Base-by-base conservation (phyloP, 345 rosid species). In the Syzygium oleosum region DNA sequence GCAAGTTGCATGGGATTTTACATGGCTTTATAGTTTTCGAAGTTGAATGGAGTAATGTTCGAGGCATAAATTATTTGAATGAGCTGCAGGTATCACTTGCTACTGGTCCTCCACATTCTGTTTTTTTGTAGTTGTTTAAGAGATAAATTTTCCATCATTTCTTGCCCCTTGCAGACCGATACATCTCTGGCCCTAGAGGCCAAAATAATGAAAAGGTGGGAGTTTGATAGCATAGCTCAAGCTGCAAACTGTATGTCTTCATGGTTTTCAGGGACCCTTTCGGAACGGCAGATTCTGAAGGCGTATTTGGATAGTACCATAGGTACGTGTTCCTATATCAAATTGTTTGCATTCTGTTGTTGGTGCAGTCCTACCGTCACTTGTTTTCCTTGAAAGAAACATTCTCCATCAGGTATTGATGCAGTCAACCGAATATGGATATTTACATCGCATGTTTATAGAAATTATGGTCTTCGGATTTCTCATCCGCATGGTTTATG, bases 1-100 rank as follows among this genome's bases (percentile, higher is more conserved):
- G 92, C 85, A 96, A 96, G 92, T 88, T 98, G 92, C 98, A 93
- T 88, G 91, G 95, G 91, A 95, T 95, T 41, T 90, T 98, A 86
- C 93, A 94, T 54, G 99, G 99, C 86, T 97, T 98, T 88, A 98
- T 98, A 85, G 96, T 98, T 80, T 98, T 98, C 88, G 99, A 97
- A 92, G 94, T 98, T 84, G 88, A 93, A 58, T 97, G 98, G 99
- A 91, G 87, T 38, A 86, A 95, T 85, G 98, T 98, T 85, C 93
- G 98, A 87, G 99, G 99, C 80, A 91, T 98, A 88, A 97, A 97
- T 91, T 98, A 97, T 93, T 87, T 92, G 89, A 97, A 97, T 79
- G 98, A 98, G 93, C 98, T 98, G 88, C 99, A 92, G 99, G 99
- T 96, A 95, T 90, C 83, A 87, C 53, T 85, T 90, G 87, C 54